Evolutionary conservation across 1,284 basidiomycete genomes (phyloP).

Genomic region (Trichosporon sp.): DNA sequence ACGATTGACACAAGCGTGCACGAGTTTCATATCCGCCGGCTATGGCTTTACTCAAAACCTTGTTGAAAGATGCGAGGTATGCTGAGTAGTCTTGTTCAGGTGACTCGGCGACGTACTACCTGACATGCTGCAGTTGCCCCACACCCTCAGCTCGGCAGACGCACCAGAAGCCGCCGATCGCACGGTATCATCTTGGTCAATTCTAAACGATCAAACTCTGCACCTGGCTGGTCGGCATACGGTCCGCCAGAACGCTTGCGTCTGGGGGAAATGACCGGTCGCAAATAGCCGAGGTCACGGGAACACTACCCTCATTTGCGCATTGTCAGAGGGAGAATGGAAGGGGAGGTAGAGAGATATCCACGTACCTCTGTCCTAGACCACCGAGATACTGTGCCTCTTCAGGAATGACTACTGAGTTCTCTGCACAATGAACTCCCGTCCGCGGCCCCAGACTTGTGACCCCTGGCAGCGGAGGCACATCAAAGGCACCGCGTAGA

Average conservation of each 20-base stretch:
- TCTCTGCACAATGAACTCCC: too few relatives aligned
- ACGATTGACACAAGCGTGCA: not conserved
- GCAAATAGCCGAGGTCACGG: slow-evolving; percentile 2
- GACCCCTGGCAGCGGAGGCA: not conserved
- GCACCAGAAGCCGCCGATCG: not conserved
- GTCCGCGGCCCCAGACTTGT: not conserved
- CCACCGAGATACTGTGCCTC: not conserved
- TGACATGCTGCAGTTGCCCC: not conserved
- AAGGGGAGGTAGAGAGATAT: too few relatives aligned
- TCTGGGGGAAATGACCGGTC: slow-evolving; percentile 2
- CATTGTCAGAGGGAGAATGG: not conserved
- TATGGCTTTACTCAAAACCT: not conserved
- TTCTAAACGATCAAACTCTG: not conserved
- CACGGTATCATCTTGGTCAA: not conserved
- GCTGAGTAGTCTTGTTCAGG: not conserved
- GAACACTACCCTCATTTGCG: not conserved
- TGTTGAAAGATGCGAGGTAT: not conserved
- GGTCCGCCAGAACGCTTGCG: not conserved
- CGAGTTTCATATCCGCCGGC: not conserved
- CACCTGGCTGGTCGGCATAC: not conserved
- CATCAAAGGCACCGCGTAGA: not conserved
- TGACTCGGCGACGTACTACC: not conserved
- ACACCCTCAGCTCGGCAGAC: not conserved
- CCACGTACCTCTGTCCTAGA: not conserved
- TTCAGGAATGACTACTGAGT: too few relatives aligned